Conservation (phyloP, 139 green algal genomes). For the Chlamydomonas sp. region DNA sequence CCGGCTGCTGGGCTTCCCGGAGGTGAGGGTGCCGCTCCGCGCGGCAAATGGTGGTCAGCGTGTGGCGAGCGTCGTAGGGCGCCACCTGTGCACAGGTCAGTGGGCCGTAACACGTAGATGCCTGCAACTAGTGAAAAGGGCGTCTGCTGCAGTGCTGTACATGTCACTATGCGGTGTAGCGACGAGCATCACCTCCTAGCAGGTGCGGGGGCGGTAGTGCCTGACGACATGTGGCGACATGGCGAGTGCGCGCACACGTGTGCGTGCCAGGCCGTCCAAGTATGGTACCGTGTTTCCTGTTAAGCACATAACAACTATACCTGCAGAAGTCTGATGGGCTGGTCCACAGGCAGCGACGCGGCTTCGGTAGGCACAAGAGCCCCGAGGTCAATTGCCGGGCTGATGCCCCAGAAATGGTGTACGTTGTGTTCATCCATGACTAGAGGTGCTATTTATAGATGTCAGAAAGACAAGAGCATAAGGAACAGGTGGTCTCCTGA, state of each 20-base stretch:
- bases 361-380: neutral
- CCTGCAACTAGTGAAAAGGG: no score
- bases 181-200: no score
- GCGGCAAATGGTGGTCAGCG: slow-evolving; percentile 55
- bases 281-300: neutral
- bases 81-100: slow-evolving; percentile 48
- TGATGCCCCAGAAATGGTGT: slow-evolving; percentile 74
- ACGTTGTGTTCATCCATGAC: slow-evolving; percentile 73
- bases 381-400: slow-evolving; percentile 39
- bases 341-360: neutral
- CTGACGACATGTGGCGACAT: no score
- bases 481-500: no score
- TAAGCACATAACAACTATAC: neutral
- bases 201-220: no score
- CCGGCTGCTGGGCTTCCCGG: slow-evolving; percentile 2
- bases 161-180: no score
- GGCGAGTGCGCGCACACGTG: no score
- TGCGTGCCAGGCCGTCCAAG: no score
- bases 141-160: no score
- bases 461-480: no score
- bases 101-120: no score
- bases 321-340: slow-evolving; percentile 26
- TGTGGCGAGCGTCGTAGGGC: slow-evolving; percentile 73
- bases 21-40: slow-evolving; percentile 18
- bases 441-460: neutral